phyloP scores from a whole-genome alignment of 2,329 filamentous ascomycete genomes.

The Colletotrichum agaves region DNA sequence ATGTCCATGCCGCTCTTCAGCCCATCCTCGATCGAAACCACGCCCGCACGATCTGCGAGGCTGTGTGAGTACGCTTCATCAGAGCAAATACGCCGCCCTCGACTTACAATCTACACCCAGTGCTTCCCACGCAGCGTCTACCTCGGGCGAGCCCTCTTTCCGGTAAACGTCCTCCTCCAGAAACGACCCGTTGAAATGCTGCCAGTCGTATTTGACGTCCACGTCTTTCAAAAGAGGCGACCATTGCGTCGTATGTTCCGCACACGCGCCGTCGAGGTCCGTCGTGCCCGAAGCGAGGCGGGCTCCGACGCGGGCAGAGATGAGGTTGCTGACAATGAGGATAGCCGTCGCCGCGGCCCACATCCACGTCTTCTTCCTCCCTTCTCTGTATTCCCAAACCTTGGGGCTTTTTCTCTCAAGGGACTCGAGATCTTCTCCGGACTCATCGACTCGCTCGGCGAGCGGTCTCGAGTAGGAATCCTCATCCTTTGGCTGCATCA shows the following conservation, averaged over 20 bases:
- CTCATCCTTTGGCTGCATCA: constrained; percentile 34
- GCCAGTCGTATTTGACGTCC: constrained; percentile 44
- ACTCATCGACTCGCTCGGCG: constrained; percentile 36
- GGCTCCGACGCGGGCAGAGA: constrained; percentile 39
- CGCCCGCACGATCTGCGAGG: constrained; percentile 54
- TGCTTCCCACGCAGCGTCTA: constrained; percentile 66
- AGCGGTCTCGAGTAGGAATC: constrained; percentile 22
- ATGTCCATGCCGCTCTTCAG: constrained; percentile 59
- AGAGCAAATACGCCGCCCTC: too few relatives aligned
- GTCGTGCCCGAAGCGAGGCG: constrained; percentile 31
- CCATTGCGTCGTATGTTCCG: constrained; percentile 49
- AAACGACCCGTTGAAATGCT: constrained; percentile 67
- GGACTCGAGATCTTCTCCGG: constrained; percentile 38
- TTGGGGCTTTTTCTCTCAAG: not conserved
- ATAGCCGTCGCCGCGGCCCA: constrained; percentile 17
- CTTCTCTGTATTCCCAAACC: constrained; percentile 10
- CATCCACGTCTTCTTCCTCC: constrained; percentile 4
- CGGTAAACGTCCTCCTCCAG: constrained; percentile 65
- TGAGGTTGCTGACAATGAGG: constrained; percentile 33
- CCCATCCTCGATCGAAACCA: constrained; percentile 62
- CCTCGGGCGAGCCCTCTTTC: constrained; percentile 58
- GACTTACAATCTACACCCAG: constrained; percentile 57
- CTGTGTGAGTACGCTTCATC: constrained; percentile 6
- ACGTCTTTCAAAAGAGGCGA: constrained; percentile 51
- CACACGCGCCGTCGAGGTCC: constrained; percentile 41